Evolutionary conservation across 768 basidiomycete genomes (phyloP), one percentile per base, ranked within the genome.

Genomic region (Phanerochaete carnosa): DNA sequence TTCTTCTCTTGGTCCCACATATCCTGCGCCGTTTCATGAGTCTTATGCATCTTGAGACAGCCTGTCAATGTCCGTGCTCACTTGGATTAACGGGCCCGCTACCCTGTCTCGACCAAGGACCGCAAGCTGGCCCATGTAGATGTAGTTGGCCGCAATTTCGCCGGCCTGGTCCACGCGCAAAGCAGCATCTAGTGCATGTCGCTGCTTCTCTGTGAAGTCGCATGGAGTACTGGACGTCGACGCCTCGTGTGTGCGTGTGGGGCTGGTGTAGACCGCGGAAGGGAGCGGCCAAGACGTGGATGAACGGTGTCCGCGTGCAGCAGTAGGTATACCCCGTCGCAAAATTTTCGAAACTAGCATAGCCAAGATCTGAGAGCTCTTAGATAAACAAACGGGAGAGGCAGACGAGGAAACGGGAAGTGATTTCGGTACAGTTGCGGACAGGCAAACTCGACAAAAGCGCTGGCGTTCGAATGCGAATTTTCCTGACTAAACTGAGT

Each of bases 1-100:
- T 92, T 93, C 76, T 90, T 91, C 74, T 98, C 95, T 71, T 94
- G 94, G 33, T 93, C 86, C 94, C 95, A 98, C 95, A 98, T 98
- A 61, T 92, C 89, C 95, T 98, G 45, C 4, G 8, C 35, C 9
- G 15, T 19, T 13, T 2, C 26, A 46, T 23, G 53, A 47, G 39
- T 11, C 56, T 45, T 32, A 9, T 13, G 52, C 58, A 54, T 26
- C 37, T 25, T 55, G 2, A n/a, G 54, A 26, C 7, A 25, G 23
- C 11, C 1, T 37, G n/a, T 7, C 25, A 3, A 26, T 16, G 33
- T 52, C 13, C 54, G 11, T 54, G 59, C 59, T 60, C 53, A 60
- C 59, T n/a, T 52, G 45, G 35, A 54, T 89, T 54, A 97, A 72
- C 53, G 84, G 76, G 26, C 84, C 82, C 50, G 84, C 73, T 46